Evolutionary conservation across 345 rosid species (phyloP), one percentile per base, ranked within the genome.

Genomic region (Turnera subulata): DNA sequence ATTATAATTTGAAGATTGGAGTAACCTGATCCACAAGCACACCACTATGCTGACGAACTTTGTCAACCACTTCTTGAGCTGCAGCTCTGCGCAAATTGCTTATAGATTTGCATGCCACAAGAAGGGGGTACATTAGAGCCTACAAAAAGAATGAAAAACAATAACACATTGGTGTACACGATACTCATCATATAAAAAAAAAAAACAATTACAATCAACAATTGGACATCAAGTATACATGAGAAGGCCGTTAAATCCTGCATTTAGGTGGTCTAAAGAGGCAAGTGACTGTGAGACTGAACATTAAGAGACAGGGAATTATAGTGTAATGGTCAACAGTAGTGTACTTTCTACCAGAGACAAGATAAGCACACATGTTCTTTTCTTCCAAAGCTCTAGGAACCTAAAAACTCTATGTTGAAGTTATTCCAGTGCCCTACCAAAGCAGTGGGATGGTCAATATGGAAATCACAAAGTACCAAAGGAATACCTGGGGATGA

Each of bases 111-210:
- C 96, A 93, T 7, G 99, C 99, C 68, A 93, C 99, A 17, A 93
- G 91, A 74, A 93, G 97, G 38, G 99, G 97, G 66, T 89, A 93
- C 99, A 93, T 93, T 61, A 93, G 97, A 59, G 97, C 99, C 99
- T 93, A 84, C 49, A 33, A 60, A 51, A 58, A 47, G 48, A 55
- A 42, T 26, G 16, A 18, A 51, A 7, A n/a, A n/a, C n/a, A n/a
- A n/a, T n/a, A n/a, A n/a, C n/a, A n/a, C n/a, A n/a, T n/a, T n/a
- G n/a, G n/a, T n/a, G n/a, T n/a, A n/a, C n/a, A n/a, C n/a, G n/a
- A n/a, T n/a, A n/a, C n/a, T n/a, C n/a, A n/a, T n/a, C n/a, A n/a
- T n/a, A n/a, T n/a, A n/a, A n/a, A n/a, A n/a, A n/a, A n/a, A n/a
- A n/a, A n/a, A n/a, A n/a, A n/a, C n/a, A n/a, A n/a, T n/a, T n/a